phyloP scores from a whole-genome alignment of 2,329 filamentous ascomycete species.

The Venturia oleaginea region DNA sequence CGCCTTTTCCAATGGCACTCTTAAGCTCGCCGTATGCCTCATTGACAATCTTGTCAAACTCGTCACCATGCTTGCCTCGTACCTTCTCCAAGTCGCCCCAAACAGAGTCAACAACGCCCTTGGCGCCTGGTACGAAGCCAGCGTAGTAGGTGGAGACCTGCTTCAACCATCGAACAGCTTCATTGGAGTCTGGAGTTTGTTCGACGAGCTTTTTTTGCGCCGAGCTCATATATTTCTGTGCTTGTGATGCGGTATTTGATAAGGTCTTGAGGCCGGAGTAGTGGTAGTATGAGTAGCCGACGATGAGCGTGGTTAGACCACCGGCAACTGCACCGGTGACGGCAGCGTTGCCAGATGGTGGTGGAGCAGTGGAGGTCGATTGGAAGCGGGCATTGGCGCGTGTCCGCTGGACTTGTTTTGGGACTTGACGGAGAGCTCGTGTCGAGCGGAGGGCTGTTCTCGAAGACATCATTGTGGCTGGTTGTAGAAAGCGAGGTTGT shows the following conservation, averaged over 20 bases:
- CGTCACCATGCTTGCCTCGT: slow-evolving; percentile 56
- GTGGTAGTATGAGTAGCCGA: slow-evolving; percentile 45
- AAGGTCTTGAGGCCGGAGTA: slow-evolving; percentile 43
- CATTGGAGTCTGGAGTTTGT: slow-evolving; percentile 55
- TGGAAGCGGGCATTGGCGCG: slow-evolving; percentile 22
- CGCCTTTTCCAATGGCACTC: slow-evolving; percentile 43
- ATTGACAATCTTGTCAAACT: slow-evolving; percentile 59
- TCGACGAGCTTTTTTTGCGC: slow-evolving; percentile 53
- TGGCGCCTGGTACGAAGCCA: slow-evolving; percentile 61
- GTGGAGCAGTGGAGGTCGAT: slow-evolving; percentile 20
- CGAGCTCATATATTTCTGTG: slow-evolving; percentile 51
- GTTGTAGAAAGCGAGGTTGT: not conserved
- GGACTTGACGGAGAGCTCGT: slow-evolving; percentile 16
- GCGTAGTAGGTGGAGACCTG: slow-evolving; percentile 60
- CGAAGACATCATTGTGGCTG: slow-evolving; percentile 20
- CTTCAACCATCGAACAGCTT: slow-evolving; percentile 57
- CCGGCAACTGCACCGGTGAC: slow-evolving; percentile 42
- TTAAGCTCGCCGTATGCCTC: slow-evolving; percentile 61
- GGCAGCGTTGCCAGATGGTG: slow-evolving; percentile 26
- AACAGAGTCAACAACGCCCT: slow-evolving; percentile 55
- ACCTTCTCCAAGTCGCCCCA: slow-evolving; percentile 65
- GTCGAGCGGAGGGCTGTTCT: slow-evolving; percentile 21
- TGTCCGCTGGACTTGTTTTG: not conserved
- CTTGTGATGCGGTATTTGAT: slow-evolving; percentile 43
- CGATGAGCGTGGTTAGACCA: slow-evolving; percentile 36